Conservation (phyloP, 768 basidiomycete genomes). For the Kwoniella sp. region DNA sequence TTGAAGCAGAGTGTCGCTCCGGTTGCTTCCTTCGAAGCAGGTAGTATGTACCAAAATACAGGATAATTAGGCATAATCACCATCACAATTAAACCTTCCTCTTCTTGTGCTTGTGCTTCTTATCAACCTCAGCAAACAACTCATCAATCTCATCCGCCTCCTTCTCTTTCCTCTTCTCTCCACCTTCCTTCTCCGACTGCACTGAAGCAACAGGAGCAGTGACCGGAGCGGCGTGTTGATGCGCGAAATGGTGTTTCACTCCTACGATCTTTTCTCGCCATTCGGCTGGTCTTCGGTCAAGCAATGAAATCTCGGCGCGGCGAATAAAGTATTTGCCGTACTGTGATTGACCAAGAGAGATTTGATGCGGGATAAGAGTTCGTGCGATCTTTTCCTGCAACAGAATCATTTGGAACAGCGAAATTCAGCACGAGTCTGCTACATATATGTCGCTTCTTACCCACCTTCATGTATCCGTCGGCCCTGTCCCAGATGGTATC, state of each 20-base stretch:
- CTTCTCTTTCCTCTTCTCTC: conserved; percentile 36
- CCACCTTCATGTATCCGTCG: conserved; percentile 89
- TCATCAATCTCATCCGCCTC: conserved; percentile 51
- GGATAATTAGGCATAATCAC: not conserved
- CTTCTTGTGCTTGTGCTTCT: conserved; percentile 37
- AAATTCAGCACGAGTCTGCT: too few species aligned
- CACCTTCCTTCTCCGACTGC: not conserved
- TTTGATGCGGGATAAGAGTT: conserved; percentile 72
- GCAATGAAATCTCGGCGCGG: conserved; percentile 64
- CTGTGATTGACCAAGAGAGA: conserved; percentile 70
- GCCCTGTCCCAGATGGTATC: conserved; percentile 88
- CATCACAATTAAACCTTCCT: not conserved
- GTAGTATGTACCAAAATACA: too few species aligned
- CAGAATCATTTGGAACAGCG: not conserved
- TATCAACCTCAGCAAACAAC: conserved; percentile 42
- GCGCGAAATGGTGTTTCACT: conserved; percentile 50
- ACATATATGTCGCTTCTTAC: too few species aligned
- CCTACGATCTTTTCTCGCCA: conserved; percentile 75
- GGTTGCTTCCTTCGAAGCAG: too few species aligned
- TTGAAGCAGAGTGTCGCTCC: too few species aligned
- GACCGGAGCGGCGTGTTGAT: conserved; percentile 25
- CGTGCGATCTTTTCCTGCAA: conserved; percentile 88
- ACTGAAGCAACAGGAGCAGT: not conserved
- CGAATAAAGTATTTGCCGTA: conserved; percentile 86
- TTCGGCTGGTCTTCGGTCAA: conserved; percentile 75